Evolutionary conservation across 1,284 basidiomycete species (phyloP).

Genomic region (Ceratobasidium sp.): DNA sequence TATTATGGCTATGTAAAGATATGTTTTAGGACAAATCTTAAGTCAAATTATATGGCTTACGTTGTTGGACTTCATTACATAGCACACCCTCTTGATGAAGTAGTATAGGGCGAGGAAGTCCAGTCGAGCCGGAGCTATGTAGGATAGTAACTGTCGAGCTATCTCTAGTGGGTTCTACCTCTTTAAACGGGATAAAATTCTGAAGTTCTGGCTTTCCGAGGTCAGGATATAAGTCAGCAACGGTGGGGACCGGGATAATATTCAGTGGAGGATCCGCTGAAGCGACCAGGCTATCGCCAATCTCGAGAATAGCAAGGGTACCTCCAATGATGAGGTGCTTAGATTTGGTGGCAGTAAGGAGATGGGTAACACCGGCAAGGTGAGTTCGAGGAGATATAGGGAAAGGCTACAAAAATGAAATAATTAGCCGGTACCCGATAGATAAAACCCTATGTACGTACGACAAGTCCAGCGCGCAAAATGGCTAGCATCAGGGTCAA

Average conservation of each 20-base stretch:
- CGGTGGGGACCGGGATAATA: background rate
- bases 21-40: too few species aligned
- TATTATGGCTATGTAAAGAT: background rate
- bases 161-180: background rate
- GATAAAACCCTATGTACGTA: background rate
- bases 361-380: background rate
- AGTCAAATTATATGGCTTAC: background rate
- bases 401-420: background rate
- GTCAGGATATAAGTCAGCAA: background rate
- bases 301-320: background rate
- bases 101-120: constrained; percentile 2
- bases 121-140: constrained; percentile 31
- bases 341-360: background rate
- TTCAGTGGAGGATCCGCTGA: background rate
- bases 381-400: constrained; percentile 1
- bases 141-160: background rate
- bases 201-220: background rate
- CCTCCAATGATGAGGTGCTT: background rate
- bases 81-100: constrained; percentile 18
- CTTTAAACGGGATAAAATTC: background rate
- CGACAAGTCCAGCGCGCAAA: background rate
- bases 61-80: constrained; percentile 4
- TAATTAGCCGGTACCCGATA: background rate
- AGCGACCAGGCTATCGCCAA: background rate
- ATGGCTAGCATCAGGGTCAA: background rate